These are phyloP conservation scores for Fusarium sp. DNA, from an alignment of 2,329 filamentous ascomycete species.

Conservation along the genomic window DNA sequence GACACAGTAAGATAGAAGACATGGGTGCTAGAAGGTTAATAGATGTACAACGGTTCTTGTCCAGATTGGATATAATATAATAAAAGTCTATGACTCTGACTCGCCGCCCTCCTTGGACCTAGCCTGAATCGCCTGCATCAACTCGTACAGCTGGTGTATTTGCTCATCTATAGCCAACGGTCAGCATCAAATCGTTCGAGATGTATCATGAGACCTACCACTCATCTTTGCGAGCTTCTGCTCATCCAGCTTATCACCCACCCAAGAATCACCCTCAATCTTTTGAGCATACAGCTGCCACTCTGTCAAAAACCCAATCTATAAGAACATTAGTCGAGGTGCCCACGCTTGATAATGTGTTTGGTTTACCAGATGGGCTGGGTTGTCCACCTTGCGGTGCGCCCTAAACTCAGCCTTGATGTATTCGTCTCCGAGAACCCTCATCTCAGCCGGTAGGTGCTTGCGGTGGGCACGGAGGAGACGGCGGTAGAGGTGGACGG, in stretches of 20 bases:
- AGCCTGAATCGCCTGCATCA: slow-evolving; percentile 84
- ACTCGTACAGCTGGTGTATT: slow-evolving; percentile 90
- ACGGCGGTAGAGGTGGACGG: slow-evolving; percentile 89
- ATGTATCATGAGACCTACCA: slow-evolving; percentile 65
- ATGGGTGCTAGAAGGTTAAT: slow-evolving; percentile 3
- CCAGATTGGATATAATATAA: slow-evolving; percentile 22
- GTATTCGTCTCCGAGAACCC: slow-evolving; percentile 90
- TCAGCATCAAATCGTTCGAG: slow-evolving; percentile 12
- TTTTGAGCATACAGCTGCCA: slow-evolving; percentile 97
- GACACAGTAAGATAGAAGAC: slow-evolving; percentile 3
- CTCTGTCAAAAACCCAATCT: slow-evolving; percentile 96
- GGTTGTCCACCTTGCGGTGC: slow-evolving; percentile 87
- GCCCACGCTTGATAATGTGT: not conserved
- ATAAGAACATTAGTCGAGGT: slow-evolving; percentile 20
- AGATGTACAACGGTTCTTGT: slow-evolving; percentile 30
- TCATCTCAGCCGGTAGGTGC: slow-evolving; percentile 78
- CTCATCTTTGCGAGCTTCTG: slow-evolving; percentile 93
- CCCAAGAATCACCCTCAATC: slow-evolving; percentile 88
- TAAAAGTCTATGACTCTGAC: slow-evolving; percentile 38
- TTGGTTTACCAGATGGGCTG: slow-evolving; percentile 82
- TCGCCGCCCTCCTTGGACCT: slow-evolving; percentile 43
- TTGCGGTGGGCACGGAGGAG: slow-evolving; percentile 88
- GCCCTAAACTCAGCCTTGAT: slow-evolving; percentile 92
- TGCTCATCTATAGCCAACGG: slow-evolving; percentile 77
- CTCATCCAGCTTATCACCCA: slow-evolving; percentile 84